Conservation (phyloP, 2,329 filamentous ascomycete species). For the Monilinia fructigena region DNA sequence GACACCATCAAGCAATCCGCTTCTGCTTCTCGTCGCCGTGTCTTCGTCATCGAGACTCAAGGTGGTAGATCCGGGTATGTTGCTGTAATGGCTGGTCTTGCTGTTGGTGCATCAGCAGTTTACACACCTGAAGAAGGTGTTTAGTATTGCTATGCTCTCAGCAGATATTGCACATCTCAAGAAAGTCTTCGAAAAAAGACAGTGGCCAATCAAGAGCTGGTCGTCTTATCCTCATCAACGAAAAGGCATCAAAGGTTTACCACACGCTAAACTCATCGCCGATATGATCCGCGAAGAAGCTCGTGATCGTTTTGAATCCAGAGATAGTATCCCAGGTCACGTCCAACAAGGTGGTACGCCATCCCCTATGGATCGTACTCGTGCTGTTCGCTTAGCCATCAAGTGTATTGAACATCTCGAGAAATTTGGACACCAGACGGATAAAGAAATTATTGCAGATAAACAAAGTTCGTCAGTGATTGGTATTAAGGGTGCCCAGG, state of each 20-base stretch:
- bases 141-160: constrained; percentile 89
- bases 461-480: constrained; percentile 77
- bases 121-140: constrained; percentile 98
- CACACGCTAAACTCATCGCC: constrained; percentile 87
- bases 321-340: constrained; percentile 88
- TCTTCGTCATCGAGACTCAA: constrained; percentile 98
- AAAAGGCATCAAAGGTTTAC: constrained; percentile 88
- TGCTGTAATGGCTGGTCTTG: constrained; percentile 83
- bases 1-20: constrained; percentile 98
- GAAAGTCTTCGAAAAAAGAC: constrained; percentile 76
- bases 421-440: constrained; percentile 63
- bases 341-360: constrained; percentile 93
- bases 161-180: constrained; percentile 87
- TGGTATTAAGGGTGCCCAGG: constrained; percentile 84
- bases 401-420: constrained; percentile 94
- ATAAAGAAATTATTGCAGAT: constrained; percentile 69
- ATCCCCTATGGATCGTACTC: constrained; percentile 92
- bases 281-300: constrained; percentile 95
- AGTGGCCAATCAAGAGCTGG: constrained; percentile 85
- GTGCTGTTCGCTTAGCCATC: constrained; percentile 87
- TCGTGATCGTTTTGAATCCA: constrained; percentile 85
- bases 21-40: constrained; percentile 85
- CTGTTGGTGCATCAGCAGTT: constrained; percentile 88
- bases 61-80: constrained; percentile 93
- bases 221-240: constrained; percentile 94